A percentile compares a stretch with the other conserved stretches of the same genome.
phyloP scores from a whole-genome alignment of 2,329 filamentous ascomycete genomes.

The Endoconidiophora laricicola region DNA sequence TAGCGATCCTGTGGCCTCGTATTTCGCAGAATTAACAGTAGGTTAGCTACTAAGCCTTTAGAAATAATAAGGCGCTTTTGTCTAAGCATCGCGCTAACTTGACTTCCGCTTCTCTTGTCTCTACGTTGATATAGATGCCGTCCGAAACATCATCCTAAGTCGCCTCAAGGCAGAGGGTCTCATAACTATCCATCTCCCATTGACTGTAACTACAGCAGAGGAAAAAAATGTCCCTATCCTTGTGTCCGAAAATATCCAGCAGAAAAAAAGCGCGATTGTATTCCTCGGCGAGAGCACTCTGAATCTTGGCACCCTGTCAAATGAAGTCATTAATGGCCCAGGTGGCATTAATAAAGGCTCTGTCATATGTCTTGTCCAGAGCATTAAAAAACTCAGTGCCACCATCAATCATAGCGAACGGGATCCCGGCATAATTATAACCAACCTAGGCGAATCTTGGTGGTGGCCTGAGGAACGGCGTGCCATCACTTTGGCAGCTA shows the following conservation, averaged over 20 bases:
- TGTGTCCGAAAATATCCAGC: constrained; percentile 31
- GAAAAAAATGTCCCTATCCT: constrained; percentile 56
- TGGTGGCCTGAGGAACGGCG: constrained; percentile 53
- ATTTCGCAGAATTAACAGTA: not conserved
- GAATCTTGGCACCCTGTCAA: constrained; percentile 59
- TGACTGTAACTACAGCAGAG: constrained; percentile 23
- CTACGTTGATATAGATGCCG: constrained; percentile 32
- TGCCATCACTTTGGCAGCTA: constrained; percentile 41
- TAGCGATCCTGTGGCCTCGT: too few relatives aligned
- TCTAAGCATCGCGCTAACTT: not conserved
- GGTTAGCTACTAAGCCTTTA: not conserved
- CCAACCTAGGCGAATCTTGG: constrained; percentile 60
- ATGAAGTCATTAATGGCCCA: constrained; percentile 44
- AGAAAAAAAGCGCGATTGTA: constrained; percentile 48
- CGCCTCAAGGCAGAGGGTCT: constrained; percentile 49
- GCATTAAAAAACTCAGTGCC: constrained; percentile 23
- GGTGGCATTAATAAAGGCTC: constrained; percentile 58
- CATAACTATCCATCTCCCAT: constrained; percentile 42
- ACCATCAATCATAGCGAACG: constrained; percentile 19
- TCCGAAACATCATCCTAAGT: constrained; percentile 40
- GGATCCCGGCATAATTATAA: constrained; percentile 48
- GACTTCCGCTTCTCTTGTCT: not conserved
- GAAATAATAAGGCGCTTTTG: not conserved
- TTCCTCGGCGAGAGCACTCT: constrained; percentile 57
- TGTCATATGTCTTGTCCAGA: constrained; percentile 43